Conservation (phyloP, 2,329 filamentous ascomycete species). For the Ophiocordyceps robertsii region DNA sequence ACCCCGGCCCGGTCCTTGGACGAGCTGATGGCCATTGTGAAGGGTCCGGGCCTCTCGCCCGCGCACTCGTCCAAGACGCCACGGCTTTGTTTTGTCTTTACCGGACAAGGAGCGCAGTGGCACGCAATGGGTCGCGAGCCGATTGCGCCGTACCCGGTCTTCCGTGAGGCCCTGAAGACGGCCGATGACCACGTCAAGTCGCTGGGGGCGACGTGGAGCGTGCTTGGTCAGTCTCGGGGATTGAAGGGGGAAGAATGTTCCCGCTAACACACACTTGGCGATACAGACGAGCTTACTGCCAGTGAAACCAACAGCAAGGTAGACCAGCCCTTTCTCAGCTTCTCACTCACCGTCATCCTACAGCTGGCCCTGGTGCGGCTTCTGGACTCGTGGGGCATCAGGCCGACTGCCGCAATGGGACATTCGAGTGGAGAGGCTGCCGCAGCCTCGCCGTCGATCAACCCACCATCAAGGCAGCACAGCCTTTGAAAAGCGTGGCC, state of each 20-base stretch:
- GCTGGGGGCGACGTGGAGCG: not conserved
- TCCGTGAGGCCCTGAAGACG: not conserved
- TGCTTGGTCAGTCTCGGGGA: not conserved
- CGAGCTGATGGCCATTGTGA: not conserved
- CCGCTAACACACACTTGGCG: too few relatives aligned
- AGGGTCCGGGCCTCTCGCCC: not conserved
- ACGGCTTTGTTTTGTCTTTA: constrained; percentile 10
- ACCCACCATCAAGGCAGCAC: not conserved
- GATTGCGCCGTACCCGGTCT: not conserved
- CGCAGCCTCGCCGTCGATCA: not conserved
- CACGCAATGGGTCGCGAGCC: not conserved
- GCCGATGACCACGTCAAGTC: not conserved
- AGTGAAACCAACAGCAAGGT: not conserved
- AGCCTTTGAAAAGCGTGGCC: not conserved
- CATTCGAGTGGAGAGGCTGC: not conserved
- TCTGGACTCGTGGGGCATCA: not conserved
- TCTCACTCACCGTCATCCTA: not conserved
- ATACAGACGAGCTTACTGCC: not conserved
- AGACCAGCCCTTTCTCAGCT: not conserved
- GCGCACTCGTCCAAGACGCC: constrained; percentile 5
- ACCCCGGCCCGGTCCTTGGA: not conserved
- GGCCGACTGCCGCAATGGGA: not conserved
- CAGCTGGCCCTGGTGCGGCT: not conserved
- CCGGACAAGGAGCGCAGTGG: constrained; percentile 22
- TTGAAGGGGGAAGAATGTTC: too few relatives aligned